Base-by-base conservation (phyloP, 2,329 filamentous ascomycete genomes). In the Sphaerulina vaccinii region DNA sequence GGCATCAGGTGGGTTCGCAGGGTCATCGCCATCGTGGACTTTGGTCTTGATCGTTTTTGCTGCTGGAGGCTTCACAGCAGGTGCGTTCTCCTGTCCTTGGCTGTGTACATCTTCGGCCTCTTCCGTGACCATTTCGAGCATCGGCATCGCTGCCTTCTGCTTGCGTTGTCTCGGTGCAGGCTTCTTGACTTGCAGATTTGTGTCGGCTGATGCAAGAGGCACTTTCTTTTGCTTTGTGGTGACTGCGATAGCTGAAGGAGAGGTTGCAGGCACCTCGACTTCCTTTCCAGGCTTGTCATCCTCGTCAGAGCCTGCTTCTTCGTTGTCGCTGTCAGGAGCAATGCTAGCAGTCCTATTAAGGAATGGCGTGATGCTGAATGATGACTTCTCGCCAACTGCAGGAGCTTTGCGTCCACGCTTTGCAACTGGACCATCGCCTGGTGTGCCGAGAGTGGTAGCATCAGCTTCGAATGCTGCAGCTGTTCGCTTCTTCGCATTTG, bases 311-410 rank as follows among this genome's bases (percentile, higher is more conserved):
- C 55, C 54, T 16, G 68, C 68, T n/a, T 67, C 61, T 23, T 64
- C 65, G 15, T 70, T 75, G 23, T 71, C 69, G 33, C 53, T 57
- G n/a, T 56, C 58, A 5, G 74, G 71, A n/a, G 73, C 71, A 11
- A 85, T 73, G 57, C 76, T 85, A 55, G 78, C 83, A 21, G 82
- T 85, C 44, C 86, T 83, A 69, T 91, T 95, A 55, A 97, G 77
- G 75, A 95, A 96, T 0, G 92, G 92, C 0, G 92, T 97, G 58
- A 96, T 90, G 3, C 90, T 96, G 70, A 97, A 96, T 2, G 81
- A 85, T 0, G 91, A 96, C 70, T 96, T 96, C 65, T 95, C 89
- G 23, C 88, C 90, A 4, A 87, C 75, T 1, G 81, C 78, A 16
- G 83, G 80, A 10, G 66, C 68, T 54, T 76, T 74, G 52, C 69